Evolutionary conservation across 257 asterid genomes (phyloP).

Genomic region (Solanum arcanum): DNA sequence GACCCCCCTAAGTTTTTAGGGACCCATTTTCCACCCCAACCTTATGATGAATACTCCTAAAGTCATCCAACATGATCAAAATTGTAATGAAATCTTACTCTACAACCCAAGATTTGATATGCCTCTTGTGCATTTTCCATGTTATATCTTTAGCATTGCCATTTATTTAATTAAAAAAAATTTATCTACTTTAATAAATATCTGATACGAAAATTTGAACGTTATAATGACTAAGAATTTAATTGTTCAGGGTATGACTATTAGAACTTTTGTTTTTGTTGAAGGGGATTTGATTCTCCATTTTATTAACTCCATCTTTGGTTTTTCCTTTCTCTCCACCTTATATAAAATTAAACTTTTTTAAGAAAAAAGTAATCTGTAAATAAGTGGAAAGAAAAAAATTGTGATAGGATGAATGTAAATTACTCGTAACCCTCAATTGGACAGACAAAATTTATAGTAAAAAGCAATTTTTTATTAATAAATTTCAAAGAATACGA

Average conservation of each 20-base stretch:
- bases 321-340: background rate
- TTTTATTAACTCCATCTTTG: background rate
- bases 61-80: background rate
- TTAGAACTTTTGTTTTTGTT: background rate
- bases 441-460: background rate
- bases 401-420: background rate
- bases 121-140: background rate
- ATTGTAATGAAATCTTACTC: background rate
- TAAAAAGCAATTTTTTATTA: background rate
- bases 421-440: too few species aligned
- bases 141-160: background rate
- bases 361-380: background rate
- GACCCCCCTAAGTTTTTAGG: background rate
- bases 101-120: background rate
- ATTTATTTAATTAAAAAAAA: background rate
- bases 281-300: background rate
- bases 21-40: background rate
- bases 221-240: background rate
- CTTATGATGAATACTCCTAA: background rate
- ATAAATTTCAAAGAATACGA: accelerated
- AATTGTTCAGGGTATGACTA: background rate
- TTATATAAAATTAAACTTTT: background rate
- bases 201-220: background rate
- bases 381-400: background rate
- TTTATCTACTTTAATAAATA: background rate